phyloP scores from a whole-genome alignment of 495 filamentous ascomycete genomes.

The Aspergillus ostianus region DNA sequence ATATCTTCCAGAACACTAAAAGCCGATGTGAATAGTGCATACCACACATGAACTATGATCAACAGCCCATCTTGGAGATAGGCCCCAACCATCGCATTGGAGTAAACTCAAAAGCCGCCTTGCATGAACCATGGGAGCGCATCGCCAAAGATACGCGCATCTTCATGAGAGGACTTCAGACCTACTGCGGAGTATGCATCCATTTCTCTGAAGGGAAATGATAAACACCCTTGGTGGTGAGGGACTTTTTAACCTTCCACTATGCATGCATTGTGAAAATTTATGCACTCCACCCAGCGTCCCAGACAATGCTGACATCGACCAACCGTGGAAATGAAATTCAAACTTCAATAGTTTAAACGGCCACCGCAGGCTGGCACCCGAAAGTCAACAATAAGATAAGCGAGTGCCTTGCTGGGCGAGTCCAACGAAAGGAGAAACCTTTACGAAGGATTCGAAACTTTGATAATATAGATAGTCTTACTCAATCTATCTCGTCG shows the following conservation, averaged over 20 bases:
- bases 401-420: not conserved
- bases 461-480: not conserved
- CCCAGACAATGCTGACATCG: not conserved
- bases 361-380: not conserved
- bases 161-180: too few relatives aligned
- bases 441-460: not conserved
- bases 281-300: not conserved
- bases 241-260: not conserved
- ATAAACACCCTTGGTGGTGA: not conserved
- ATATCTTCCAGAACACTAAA: too few relatives aligned
- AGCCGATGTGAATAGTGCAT: too few relatives aligned
- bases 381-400: not conserved
- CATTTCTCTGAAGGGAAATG: not conserved
- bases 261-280: not conserved
- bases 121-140: too few relatives aligned
- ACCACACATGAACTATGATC: too few relatives aligned
- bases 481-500: not conserved
- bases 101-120: too few relatives aligned
- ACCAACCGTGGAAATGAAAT: not conserved
- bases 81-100: too few relatives aligned
- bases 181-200: not conserved
- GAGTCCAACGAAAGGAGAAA: slow-evolving; percentile 1
- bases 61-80: too few relatives aligned
- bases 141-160: too few relatives aligned
- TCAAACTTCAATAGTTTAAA: not conserved